Base-by-base conservation (phyloP, 2,329 filamentous ascomycete genomes). In the Pseudogymnoascus sp. region DNA sequence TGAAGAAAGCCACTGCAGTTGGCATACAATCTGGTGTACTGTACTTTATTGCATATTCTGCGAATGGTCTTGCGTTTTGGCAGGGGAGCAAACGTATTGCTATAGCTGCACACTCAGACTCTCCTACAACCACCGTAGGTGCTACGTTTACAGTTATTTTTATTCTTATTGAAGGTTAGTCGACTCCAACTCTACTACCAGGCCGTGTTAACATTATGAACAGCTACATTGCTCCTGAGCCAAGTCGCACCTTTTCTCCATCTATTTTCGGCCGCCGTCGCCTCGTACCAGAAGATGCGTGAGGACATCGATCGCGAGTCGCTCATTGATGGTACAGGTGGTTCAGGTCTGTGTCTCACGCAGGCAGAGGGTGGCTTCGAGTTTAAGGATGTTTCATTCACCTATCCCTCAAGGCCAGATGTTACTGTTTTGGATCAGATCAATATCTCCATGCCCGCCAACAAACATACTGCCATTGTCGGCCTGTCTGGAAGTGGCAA, bases 241-340 rank as follows among this genome's bases (percentile, higher is more conserved):
- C 79, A 80, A 59, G 82, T 87, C 58, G 84, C 83, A 0, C 85
- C 85, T 0, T 79, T 87, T 57, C 72, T 88, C 12, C 82, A 84
- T 12, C 79, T 85, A 9, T 81, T 88, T 32, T 80, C 81, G 1
- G 76, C 79, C 32, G 84, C 84, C 0, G 77, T 82, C 2, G 77
- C 81, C 1, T 73, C 85, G 0, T 89, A 81, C 65, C 72, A 79
- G 61, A 83, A 84, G 58, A 72, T 89, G 4, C 37, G 57, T 5
- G 60, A 58, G 34, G 63, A 63, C n/a, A 66, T 68, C 35, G 50
- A 67, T 35, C 61, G 63, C 38, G 57, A 60, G 12, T 61, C 67
- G 9, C 37, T 63, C 14, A 65, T 68, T 11, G 65, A 68, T 57
- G 66, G 64, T 4, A 68, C 65, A 8, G 57, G 58, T 11, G 60